phyloP scores from a whole-genome alignment of 1,139 yeast genomes.

The Dujonia santamariae region DNA sequence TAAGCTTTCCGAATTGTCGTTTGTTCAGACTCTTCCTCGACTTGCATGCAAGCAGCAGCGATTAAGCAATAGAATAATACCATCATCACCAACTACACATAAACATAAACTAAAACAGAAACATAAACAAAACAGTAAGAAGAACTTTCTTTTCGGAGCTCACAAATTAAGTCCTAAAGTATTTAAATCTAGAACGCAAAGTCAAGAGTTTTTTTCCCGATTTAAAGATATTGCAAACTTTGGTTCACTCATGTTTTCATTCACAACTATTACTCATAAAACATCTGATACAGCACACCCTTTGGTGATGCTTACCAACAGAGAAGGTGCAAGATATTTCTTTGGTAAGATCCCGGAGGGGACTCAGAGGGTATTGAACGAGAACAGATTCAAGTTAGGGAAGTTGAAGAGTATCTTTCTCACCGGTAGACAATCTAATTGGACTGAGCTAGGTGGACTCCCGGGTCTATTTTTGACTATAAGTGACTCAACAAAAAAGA shows the following conservation, averaged over 20 bases:
- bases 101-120: background rate
- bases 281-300: slow-evolving; percentile 64
- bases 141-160: slow-evolving; percentile 1
- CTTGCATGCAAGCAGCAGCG: slow-evolving; percentile 2
- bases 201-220: background rate
- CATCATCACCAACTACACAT: background rate
- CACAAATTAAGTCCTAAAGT: slow-evolving; percentile 1
- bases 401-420: slow-evolving; percentile 65
- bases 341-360: slow-evolving; percentile 89
- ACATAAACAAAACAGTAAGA: background rate
- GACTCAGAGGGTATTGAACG: slow-evolving; percentile 67
- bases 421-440: slow-evolving; percentile 63
- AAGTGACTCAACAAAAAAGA: slow-evolving; percentile 73
- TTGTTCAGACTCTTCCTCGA: slow-evolving; percentile 1
- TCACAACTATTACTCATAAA: slow-evolving; percentile 51
- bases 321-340: slow-evolving; percentile 59
- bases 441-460: slow-evolving; percentile 81
- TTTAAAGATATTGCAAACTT: slow-evolving; percentile 7
- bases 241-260: slow-evolving; percentile 29
- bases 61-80: background rate
- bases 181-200: slow-evolving; percentile 4
- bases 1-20: slow-evolving; percentile 3
- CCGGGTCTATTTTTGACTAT: slow-evolving; percentile 86
- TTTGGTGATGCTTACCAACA: slow-evolving; percentile 46
- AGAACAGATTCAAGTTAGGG: slow-evolving; percentile 49